Conservation (phyloP, 495 filamentous ascomycete species). For the Lophiotrema nucula region DNA sequence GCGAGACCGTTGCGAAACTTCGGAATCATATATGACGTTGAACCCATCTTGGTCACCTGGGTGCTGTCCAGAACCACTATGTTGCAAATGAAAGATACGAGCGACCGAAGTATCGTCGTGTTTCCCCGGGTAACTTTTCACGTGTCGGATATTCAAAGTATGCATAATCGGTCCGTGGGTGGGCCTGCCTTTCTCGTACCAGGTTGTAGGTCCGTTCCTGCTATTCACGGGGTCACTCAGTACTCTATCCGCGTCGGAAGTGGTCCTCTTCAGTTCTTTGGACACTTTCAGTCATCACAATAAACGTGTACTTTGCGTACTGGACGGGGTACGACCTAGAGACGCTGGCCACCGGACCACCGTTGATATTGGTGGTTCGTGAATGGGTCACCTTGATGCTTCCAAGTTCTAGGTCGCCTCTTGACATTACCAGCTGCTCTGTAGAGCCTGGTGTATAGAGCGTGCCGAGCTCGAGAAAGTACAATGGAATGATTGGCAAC, state of each 20-base stretch:
- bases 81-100: constrained; percentile 33
- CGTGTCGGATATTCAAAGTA: constrained; percentile 9
- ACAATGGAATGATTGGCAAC: constrained; percentile 23
- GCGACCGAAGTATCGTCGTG: constrained; percentile 1
- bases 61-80: constrained; percentile 12
- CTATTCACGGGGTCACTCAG: too few relatives aligned
- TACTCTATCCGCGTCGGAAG: too few relatives aligned
- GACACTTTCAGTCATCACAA: too few relatives aligned
- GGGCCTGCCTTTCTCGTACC: background rate
- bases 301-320: too few relatives aligned
- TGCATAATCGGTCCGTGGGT: constrained; percentile 20
- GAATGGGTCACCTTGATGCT: too few relatives aligned
- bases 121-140: constrained; percentile 13
- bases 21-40: constrained; percentile 30
- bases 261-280: too few relatives aligned
- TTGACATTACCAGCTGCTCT: constrained; percentile 4
- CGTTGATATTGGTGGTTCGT: too few relatives aligned
- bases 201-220: too few relatives aligned
- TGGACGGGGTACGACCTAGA: too few relatives aligned
- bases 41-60: constrained; percentile 16
- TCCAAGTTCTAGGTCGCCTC: constrained; percentile 22
- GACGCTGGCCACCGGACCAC: too few relatives aligned
- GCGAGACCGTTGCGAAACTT: background rate
- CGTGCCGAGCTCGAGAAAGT: constrained; percentile 1
- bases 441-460: background rate